Percentiles rank a stretch among this genome's conserved stretches.
Evolutionary conservation across 495 filamentous ascomycete species (phyloP).

Genomic region (Collariella sp.): DNA sequence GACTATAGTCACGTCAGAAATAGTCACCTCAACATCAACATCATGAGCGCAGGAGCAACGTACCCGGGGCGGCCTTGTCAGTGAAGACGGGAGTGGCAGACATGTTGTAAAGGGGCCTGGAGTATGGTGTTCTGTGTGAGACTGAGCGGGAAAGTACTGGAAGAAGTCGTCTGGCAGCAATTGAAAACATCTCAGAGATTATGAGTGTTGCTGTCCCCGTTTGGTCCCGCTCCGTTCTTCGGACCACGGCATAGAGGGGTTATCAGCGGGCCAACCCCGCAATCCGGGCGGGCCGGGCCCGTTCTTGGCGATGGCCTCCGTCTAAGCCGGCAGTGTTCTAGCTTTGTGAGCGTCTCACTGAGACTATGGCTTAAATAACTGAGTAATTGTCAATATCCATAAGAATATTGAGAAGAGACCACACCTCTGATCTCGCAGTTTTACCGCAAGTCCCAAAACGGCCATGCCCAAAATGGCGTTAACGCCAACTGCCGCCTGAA

Average conservation of each 20-base stretch:
- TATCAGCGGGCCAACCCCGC: constrained; percentile 13
- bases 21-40: not conserved
- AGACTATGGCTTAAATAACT: too few relatives aligned
- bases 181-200: constrained; percentile 12
- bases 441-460: too few relatives aligned
- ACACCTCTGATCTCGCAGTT: too few relatives aligned
- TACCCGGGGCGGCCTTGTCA: constrained; percentile 45
- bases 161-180: constrained; percentile 13
- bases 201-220: not conserved
- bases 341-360: too few relatives aligned
- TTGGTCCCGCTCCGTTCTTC: constrained; percentile 23
- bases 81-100: constrained; percentile 43
- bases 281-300: not conserved
- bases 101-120: constrained; percentile 29
- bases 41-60: constrained; percentile 17
- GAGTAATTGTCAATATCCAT: too few relatives aligned
- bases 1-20: constrained; percentile 29
- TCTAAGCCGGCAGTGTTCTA: not conserved
- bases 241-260: constrained; percentile 14
- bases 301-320: constrained; percentile 1
- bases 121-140: constrained; percentile 4
- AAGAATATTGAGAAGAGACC: too few relatives aligned
- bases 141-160: constrained; percentile 9
- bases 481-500: constrained; percentile 1
- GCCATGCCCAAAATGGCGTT: not conserved